Percentiles rank a stretch among this genome's conserved stretches.
Conservation (phyloP, 257 asterid species). For the Solanum chilense region DNA sequence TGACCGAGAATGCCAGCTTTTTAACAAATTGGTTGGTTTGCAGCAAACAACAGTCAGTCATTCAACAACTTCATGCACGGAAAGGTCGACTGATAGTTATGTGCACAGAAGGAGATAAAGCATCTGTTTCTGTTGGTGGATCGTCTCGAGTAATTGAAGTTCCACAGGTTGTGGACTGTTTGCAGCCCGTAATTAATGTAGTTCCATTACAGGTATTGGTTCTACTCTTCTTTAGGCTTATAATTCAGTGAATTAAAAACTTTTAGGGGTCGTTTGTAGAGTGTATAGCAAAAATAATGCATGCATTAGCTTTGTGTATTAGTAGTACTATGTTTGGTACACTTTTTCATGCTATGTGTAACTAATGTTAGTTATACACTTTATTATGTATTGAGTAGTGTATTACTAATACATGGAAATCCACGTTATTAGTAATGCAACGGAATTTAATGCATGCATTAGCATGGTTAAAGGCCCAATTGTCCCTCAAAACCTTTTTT, state of each 20-base stretch:
- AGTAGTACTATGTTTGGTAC: neutral
- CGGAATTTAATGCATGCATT: neutral
- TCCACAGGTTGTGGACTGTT: slow-evolving; percentile 83
- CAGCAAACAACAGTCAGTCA: slow-evolving; percentile 97
- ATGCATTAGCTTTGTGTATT: neutral
- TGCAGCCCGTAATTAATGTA: slow-evolving; percentile 89
- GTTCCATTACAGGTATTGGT: slow-evolving; percentile 80
- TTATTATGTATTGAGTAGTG: neutral
- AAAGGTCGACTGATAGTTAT: slow-evolving; percentile 92
- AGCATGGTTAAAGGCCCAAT: neutral
- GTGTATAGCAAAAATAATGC: neutral
- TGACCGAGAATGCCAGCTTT: neutral
- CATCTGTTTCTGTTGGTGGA: slow-evolving; percentile 71
- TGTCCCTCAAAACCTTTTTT: neutral
- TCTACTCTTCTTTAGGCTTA: neutral
- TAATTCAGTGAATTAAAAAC: neutral
- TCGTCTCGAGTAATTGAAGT: slow-evolving; percentile 91
- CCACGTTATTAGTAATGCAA: neutral
- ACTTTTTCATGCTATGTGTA: neutral
- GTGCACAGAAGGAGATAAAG: slow-evolving; percentile 79
- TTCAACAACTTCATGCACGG: slow-evolving; percentile 98
- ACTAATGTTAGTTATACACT: neutral
- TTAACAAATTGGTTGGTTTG: slow-evolving; percentile 3
- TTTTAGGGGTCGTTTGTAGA: neutral
- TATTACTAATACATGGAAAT: neutral